phyloP scores from a whole-genome alignment of 768 basidiomycete species.

The Leccinellum rugosiceps region DNA sequence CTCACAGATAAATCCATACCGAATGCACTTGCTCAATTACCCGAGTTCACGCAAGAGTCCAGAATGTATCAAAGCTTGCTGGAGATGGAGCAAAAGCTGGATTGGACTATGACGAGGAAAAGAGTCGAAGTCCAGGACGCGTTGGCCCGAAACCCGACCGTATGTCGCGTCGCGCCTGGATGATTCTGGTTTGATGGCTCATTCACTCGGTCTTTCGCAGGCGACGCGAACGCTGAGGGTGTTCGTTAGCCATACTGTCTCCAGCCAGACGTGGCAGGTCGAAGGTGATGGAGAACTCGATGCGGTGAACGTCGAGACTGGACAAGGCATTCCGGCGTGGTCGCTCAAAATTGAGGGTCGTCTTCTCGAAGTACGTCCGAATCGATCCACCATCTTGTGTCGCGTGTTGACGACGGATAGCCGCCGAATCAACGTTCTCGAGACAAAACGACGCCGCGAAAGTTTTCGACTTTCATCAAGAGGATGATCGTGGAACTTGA shows the following conservation, averaged over 20 bases:
- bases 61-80: slow-evolving; percentile 82
- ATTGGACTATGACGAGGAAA: slow-evolving; percentile 94
- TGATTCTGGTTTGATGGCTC: not conserved
- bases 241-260: slow-evolving; percentile 85
- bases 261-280: slow-evolving; percentile 82
- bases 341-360: slow-evolving; percentile 83
- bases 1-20: slow-evolving; percentile 79
- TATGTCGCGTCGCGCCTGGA: slow-evolving; percentile 1
- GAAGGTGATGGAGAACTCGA: slow-evolving; percentile 34
- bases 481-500: slow-evolving; percentile 85
- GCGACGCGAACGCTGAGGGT: slow-evolving; percentile 80
- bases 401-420: slow-evolving; percentile 30
- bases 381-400: not conserved
- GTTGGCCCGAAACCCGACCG: slow-evolving; percentile 68
- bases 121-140: slow-evolving; percentile 89
- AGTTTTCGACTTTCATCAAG: slow-evolving; percentile 85
- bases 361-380: slow-evolving; percentile 63
- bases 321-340: slow-evolving; percentile 90
- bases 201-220: slow-evolving; percentile 36
- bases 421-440: slow-evolving; percentile 57
- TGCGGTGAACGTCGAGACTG: slow-evolving; percentile 65
- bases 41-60: slow-evolving; percentile 78
- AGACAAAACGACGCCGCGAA: slow-evolving; percentile 61
- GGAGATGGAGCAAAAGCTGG: slow-evolving; percentile 86
- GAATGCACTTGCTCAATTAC: slow-evolving; percentile 67